These are phyloP conservation scores for Talinum fruticosum DNA, from an alignment of 148 eudicot species.

Conservation along the genomic window DNA sequence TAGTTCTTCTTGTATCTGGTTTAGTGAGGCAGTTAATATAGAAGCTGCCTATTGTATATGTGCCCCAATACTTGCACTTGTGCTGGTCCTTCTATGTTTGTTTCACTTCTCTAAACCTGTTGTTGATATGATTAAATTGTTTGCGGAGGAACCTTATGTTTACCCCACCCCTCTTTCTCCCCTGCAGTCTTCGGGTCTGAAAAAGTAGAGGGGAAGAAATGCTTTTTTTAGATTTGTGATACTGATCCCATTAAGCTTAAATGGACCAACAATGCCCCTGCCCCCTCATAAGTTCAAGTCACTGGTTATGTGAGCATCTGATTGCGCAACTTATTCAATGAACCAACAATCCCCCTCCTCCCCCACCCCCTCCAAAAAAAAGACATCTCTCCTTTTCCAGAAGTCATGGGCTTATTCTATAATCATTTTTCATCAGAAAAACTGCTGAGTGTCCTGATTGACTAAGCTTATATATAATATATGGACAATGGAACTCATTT, in stretches of 20 bases:
- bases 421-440: neutral
- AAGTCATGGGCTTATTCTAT: neutral
- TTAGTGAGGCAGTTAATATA: neutral
- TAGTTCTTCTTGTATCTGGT: neutral
- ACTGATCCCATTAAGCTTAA: neutral
- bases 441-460: neutral
- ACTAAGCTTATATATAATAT: neutral
- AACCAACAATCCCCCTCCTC: neutral
- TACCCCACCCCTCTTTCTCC: no score
- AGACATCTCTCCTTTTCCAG: neutral
- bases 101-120: conserved; percentile 3
- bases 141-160: neutral
- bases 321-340: neutral
- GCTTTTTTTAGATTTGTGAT: neutral
- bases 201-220: no score
- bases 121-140: neutral
- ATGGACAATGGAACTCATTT: neutral
- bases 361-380: neutral
- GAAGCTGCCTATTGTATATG: neutral
- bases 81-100: neutral
- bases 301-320: neutral
- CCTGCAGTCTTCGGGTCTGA: no score
- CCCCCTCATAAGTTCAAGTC: neutral
- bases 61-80: neutral
- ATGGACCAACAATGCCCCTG: no score